Base-by-base conservation (phyloP, 345 rosid species). In the Citropsis articulata region DNA sequence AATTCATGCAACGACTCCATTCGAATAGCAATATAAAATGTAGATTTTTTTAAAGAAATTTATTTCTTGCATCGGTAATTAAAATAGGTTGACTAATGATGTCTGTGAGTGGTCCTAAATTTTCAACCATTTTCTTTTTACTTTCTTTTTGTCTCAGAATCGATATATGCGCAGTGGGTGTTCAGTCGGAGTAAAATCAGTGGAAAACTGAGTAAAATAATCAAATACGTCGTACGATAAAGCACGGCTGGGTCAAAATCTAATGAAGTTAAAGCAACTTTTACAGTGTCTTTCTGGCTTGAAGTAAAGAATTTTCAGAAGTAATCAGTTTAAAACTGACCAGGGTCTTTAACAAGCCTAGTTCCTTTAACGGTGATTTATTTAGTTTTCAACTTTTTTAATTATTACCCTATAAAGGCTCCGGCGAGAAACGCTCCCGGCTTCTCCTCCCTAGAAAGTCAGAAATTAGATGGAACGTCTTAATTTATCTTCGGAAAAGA, bases 1-100 rank as follows among this genome's bases (percentile, higher is more conserved):
- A 64, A 48, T 65, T 50, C 48, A 75, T 75, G 71, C 71, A 65
- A 14, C 62, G 65, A 48, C 63, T 21, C 60, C 77, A 27, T 63
- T 62, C 30, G 14, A 75, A 9, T 25, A 2, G 55, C 76, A 38
- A 18, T 48, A 50, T 27, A 25, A 40, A 40, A 53, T 53, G 57
- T 53, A 53, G 7, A 53, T 53, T 16, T 18, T 40, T 42, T 42
- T 42, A 10, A 50, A 50, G 21, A 50, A 50, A 16, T 9, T 50
- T 53, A 53, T 53, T 53, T 18, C 50, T 13, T 45, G 50, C 50
- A 45, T 45, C 50, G 16, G 50, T 45, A 13, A 45, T 9, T 40
- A 40, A 40, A 40, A 13, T 18, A 0, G 18, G 50, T 13, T 3
- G 13, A 45, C 50, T 13, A 3, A 18, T 38, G 53, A 10, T 9